Evolutionary conservation across 139 green algal genomes (phyloP).

Genomic region (Chlamydomonas sp.): DNA sequence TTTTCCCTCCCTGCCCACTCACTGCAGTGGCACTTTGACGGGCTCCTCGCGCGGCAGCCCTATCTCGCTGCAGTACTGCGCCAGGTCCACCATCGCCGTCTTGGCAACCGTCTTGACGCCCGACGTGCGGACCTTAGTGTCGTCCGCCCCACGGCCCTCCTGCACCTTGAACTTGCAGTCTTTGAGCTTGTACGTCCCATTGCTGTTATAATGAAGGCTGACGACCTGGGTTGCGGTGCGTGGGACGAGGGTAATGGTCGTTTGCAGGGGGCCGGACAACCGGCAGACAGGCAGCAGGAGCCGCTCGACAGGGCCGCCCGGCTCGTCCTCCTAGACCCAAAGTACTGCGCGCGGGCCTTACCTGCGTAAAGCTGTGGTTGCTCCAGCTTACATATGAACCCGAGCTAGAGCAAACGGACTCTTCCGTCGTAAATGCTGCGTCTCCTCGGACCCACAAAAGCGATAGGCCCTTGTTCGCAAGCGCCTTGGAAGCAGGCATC

Average conservation of each 20-base stretch:
- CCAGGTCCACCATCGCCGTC: conserved; percentile 14
- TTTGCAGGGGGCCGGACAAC: background rate
- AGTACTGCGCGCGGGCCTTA: background rate
- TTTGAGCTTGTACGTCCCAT: background rate
- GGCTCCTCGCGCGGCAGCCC: conserved; percentile 1
- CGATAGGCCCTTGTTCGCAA: background rate
- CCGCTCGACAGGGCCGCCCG: background rate
- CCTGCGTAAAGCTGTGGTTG: conserved; percentile 26
- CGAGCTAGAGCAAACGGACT: background rate
- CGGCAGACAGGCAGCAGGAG: background rate
- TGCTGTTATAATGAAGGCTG: background rate
- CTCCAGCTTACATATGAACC: conserved; percentile 3
- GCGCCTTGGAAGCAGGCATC: conserved; percentile 6
- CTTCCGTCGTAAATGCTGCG: conserved; percentile 8
- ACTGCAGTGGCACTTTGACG: conserved; percentile 6
- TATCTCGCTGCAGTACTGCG: conserved; percentile 30
- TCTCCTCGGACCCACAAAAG: conserved; percentile 32
- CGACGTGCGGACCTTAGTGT: background rate
- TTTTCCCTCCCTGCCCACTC: background rate
- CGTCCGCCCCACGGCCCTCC: background rate
- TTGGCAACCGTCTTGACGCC: conserved; percentile 32
- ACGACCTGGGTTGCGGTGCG: background rate
- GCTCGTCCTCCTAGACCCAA: background rate
- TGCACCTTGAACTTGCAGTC: conserved; percentile 42
- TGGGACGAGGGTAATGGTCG: background rate